phyloP scores from a whole-genome alignment of 192 early-diverging fungal genomes.

The Dispira parvispora region DNA sequence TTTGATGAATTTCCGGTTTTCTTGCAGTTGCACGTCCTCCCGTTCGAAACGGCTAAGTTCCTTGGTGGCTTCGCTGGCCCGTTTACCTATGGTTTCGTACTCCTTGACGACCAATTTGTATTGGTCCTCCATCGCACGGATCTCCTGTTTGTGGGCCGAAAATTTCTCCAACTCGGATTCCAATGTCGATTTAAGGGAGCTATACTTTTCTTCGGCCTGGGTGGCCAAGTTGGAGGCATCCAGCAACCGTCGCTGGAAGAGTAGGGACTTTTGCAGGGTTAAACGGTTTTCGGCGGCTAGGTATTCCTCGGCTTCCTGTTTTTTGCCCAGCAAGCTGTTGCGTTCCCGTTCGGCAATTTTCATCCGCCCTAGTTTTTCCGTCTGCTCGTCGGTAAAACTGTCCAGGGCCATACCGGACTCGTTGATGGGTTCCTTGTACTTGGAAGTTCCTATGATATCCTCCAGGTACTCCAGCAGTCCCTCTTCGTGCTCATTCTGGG shows the following conservation, averaged over 20 bases:
- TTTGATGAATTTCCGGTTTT: conserved; percentile 66
- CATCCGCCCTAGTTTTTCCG: conserved; percentile 65
- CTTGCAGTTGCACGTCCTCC: conserved; percentile 68
- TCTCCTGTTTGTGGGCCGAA: conserved; percentile 39
- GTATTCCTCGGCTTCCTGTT: conserved; percentile 65
- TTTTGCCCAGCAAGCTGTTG: conserved; percentile 55
- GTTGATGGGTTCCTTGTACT: conserved; percentile 76
- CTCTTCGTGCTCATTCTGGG: conserved; percentile 78
- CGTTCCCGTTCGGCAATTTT: conserved; percentile 85
- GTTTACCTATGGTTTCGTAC: conserved; percentile 39
- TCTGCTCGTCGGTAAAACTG: conserved; percentile 50
- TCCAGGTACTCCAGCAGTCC: conserved; percentile 95
- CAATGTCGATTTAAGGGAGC: conserved; percentile 31
- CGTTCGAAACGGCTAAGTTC: conserved; percentile 55
- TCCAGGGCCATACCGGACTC: conserved; percentile 51
- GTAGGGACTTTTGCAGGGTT: conserved; percentile 44
- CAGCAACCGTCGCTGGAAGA: conserved; percentile 55
- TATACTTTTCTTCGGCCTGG: conserved; percentile 30
- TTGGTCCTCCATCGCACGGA: conserved; percentile 39
- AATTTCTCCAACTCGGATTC: conserved; percentile 43
- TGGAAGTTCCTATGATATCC: conserved; percentile 92
- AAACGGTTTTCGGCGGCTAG: conserved; percentile 69
- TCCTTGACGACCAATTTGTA: conserved; percentile 38
- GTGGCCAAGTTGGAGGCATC: conserved; percentile 37
- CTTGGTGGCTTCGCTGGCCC: conserved; percentile 33